A percentile compares a stretch with the other conserved stretches of the same genome.
phyloP scores from a whole-genome alignment of 805 yeast genomes.

The Kluyveromyces lactis region DNA sequence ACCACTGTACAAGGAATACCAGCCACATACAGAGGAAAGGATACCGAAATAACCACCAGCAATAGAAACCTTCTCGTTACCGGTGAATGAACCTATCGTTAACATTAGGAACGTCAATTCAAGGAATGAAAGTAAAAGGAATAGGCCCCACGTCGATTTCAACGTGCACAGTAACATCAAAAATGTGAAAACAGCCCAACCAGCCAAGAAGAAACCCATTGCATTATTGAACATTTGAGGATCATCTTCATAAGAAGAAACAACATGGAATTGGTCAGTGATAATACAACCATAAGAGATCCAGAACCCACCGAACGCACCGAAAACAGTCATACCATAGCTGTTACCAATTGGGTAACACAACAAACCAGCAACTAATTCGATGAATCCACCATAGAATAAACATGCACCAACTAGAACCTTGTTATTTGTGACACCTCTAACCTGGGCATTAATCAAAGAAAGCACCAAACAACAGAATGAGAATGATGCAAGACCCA shows the following conservation, averaged over 20 bases:
- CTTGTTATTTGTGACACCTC: conserved; percentile 55
- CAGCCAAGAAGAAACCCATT: conserved; percentile 49
- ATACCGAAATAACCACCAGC: conserved; percentile 62
- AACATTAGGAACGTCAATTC: conserved; percentile 47
- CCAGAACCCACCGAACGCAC: conserved; percentile 65
- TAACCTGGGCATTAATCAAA: conserved; percentile 53
- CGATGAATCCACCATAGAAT: conserved; percentile 68
- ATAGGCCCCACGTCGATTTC: conserved; percentile 53
- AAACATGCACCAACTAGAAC: conserved; percentile 58
- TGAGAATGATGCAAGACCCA: conserved; percentile 67
- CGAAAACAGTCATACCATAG: conserved; percentile 53
- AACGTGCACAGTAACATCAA: conserved; percentile 48
- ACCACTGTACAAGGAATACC: conserved; percentile 59
- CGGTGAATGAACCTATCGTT: conserved; percentile 44
- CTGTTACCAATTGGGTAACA: conserved; percentile 71
- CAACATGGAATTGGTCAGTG: conserved; percentile 50
- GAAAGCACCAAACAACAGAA: conserved; percentile 49
- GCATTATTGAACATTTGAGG: conserved; percentile 41
- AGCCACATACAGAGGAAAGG: conserved; percentile 46
- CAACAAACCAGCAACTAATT: conserved; percentile 66
- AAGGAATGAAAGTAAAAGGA: conserved; percentile 44
- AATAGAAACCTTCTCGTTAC: conserved; percentile 32
- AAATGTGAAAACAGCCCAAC: conserved; percentile 60
- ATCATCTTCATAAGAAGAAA: conserved; percentile 39
- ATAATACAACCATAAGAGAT: conserved; percentile 60